Evolutionary conservation across 2,329 filamentous ascomycete species (phyloP), one percentile per base, ranked within the genome.

Genomic region (Aureobasidium sp.): DNA sequence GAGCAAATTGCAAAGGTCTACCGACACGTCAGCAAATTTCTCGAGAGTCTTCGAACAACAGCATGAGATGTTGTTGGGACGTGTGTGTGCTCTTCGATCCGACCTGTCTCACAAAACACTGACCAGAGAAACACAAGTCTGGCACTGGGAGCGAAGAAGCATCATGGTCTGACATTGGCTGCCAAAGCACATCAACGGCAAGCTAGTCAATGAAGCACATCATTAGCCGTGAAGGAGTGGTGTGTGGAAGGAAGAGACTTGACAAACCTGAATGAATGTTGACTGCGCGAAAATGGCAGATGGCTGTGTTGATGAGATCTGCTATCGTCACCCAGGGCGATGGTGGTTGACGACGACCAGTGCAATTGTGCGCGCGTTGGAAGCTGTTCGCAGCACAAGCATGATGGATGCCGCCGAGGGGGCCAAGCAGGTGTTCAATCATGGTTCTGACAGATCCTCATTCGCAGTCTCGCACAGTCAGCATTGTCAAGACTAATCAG

Each of bases 161-260:
- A 57, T 41, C 36, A n/a, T 20, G 17, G 20, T 55, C 42, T 31
- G 15, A 29, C 42, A 15, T 55, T 55, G 51, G 51, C 37, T 42
- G 51, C 17, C 15, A 25, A 55, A 1, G 8, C 20, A 25, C 36
- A 20, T 37, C 37, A 27, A 56, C 22, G 37, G 27, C 52, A 42
- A 22, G 17, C 17, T 22, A 34, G 39, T 37, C 52, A 44, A n/a
- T 9, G 27, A 44, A 37, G 55, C 55, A 58, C 55, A 58, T 58
- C 55, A 57, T 47, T 47, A 47, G 55, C 55, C 42, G 55, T 58
- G 31, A 58, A 47, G 55, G 41, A 39, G 20, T 47, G 41, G 53
- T 45, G 55, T 52, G 48, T 25, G 20, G 20, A 52, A 52, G 31
- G 29, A 31, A 37, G 25, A 52, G 48, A 20, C n/a, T 25, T 37